These are phyloP conservation scores for Lodderomyces theae DNA, from an alignment of 1,139 yeast genomes.

Conservation along the genomic window DNA sequence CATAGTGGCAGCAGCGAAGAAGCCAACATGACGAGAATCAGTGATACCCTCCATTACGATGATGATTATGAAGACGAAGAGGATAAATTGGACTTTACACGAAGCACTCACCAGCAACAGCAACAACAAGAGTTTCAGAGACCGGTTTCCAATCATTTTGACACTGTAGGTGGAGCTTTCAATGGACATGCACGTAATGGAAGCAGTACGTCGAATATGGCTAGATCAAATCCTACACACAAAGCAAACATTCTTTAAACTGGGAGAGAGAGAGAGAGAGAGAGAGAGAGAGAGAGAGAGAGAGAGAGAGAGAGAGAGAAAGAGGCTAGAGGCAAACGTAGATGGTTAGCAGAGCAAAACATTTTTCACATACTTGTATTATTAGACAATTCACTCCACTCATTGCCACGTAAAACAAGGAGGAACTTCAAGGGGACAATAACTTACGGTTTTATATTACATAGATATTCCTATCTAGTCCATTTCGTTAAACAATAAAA, in stretches of 20 bases:
- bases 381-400: background rate
- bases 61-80: conserved; percentile 13
- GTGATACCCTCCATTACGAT: conserved; percentile 29
- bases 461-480: too few species aligned
- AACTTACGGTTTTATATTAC: too few species aligned
- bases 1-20: conserved; percentile 7
- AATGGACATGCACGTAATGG: conserved; percentile 23
- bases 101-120: conserved; percentile 3
- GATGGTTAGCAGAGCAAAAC: too few species aligned
- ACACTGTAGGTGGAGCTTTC: background rate
- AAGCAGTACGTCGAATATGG: conserved; percentile 25
- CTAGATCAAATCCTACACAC: conserved; percentile 27
- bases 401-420: too few species aligned
- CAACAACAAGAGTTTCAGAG: conserved; percentile 4
- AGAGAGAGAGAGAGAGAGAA: background rate
- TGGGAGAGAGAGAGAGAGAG: background rate
- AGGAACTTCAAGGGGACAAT: too few species aligned
- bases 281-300: background rate
- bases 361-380: background rate
- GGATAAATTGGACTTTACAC: conserved; percentile 7
- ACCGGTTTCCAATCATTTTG: background rate
- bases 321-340: background rate
- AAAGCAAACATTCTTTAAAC: conserved; percentile 28
- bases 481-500: background rate
- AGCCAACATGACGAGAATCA: conserved; percentile 24